Conservation (phyloP, 163 green algal species). For the Volvox carteri region DNA sequence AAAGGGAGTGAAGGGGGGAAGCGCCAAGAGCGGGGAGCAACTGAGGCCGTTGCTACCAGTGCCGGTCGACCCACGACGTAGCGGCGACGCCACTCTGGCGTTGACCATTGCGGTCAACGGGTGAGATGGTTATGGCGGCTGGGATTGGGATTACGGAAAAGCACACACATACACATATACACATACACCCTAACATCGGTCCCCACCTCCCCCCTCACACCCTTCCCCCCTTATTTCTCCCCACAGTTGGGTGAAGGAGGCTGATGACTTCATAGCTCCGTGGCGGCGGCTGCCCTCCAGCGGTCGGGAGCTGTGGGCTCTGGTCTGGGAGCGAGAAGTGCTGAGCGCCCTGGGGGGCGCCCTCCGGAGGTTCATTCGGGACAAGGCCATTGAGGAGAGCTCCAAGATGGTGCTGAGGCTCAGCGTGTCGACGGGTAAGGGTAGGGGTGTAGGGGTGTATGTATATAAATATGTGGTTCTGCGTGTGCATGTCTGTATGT, state of each 20-base stretch:
- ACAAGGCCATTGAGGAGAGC: slow-evolving; percentile 61
- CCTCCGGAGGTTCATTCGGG: slow-evolving; percentile 62
- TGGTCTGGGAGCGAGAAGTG: slow-evolving; percentile 81
- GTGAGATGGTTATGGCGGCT: slow-evolving; percentile 19
- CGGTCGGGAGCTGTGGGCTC: slow-evolving; percentile 74
- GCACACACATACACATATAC: not conserved
- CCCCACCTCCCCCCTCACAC: not conserved
- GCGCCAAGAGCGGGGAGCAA: slow-evolving; percentile 21
- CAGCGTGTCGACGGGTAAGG: slow-evolving; percentile 35
- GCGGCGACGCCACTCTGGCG: slow-evolving; percentile 69
- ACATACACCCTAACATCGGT: no score
- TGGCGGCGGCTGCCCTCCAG: slow-evolving; percentile 71
- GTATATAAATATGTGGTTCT: not conserved
- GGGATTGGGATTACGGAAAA: not conserved
- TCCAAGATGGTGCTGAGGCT: slow-evolving; percentile 52
- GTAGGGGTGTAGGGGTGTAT: not conserved
- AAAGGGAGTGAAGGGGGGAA: not conserved
- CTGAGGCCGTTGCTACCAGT: slow-evolving; percentile 72
- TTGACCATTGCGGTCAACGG: slow-evolving; percentile 80
- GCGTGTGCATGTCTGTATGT: no score
- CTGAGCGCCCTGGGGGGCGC: slow-evolving; percentile 64
- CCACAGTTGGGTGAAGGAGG: slow-evolving; percentile 64
- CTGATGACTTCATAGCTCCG: slow-evolving; percentile 77
- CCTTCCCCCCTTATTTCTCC: not conserved
- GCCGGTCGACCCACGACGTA: slow-evolving; percentile 65